Evolutionary conservation across 495 filamentous ascomycete species (phyloP).

Genomic region (Talaromyces ruber): DNA sequence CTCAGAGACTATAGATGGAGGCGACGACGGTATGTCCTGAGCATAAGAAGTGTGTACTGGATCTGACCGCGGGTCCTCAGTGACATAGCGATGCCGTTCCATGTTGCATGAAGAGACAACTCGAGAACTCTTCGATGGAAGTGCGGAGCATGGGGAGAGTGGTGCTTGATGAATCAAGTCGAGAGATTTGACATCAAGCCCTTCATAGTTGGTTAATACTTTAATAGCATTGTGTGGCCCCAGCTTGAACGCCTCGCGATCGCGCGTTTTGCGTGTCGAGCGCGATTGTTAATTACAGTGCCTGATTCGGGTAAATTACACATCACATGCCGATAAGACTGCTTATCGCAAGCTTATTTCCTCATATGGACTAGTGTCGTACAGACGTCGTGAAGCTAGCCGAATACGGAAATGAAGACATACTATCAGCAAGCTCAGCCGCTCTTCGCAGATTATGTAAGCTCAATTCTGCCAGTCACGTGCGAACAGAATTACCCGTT

Average conservation of each 20-base stretch:
- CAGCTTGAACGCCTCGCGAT: not conserved
- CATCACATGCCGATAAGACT: not conserved
- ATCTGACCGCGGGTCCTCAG: constrained; percentile 33
- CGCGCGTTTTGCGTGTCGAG: constrained; percentile 4
- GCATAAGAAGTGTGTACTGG: constrained; percentile 27
- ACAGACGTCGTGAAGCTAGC: not conserved
- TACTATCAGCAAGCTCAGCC: too few species aligned
- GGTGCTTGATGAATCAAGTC: not conserved
- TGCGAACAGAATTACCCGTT: too few species aligned
- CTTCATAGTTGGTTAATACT: not conserved
- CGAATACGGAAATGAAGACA: not conserved
- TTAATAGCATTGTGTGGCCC: not conserved
- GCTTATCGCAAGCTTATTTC: not conserved
- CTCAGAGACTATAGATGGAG: constrained; percentile 38
- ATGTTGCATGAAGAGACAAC: not conserved
- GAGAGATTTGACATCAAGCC: not conserved
- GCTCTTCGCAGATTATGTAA: too few species aligned
- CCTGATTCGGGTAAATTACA: constrained; percentile 1
- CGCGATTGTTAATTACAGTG: constrained; percentile 4
- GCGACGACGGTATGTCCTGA: constrained; percentile 36
- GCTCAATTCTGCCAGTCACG: too few species aligned
- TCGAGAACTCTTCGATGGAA: not conserved
- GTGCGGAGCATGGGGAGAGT: not conserved
- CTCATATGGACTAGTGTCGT: not conserved
- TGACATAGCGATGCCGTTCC: constrained; percentile 19